phyloP scores from a whole-genome alignment of 2,329 filamentous ascomycete species.

The Dothistroma septosporum region DNA sequence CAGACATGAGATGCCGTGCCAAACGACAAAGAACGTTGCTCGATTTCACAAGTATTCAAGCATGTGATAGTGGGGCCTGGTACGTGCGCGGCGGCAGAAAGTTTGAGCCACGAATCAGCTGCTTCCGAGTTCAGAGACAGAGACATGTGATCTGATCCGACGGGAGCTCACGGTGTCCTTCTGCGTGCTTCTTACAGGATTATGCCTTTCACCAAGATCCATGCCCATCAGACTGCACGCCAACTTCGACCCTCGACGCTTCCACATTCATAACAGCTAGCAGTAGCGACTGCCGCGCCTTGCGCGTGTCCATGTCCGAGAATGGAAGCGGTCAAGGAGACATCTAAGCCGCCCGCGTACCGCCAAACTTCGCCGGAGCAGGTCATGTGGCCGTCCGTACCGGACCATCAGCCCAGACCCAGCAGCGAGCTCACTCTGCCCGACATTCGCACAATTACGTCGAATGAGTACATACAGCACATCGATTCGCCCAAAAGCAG shows the following conservation, averaged over 20 bases:
- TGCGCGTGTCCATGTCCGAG: constrained; percentile 9
- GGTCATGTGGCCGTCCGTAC: constrained; percentile 18
- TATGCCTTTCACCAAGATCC: neutral
- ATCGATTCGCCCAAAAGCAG: constrained; percentile 26
- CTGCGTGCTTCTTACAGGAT: neutral
- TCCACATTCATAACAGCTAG: constrained; percentile 22
- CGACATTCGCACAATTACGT: constrained; percentile 43
- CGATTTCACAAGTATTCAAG: no score
- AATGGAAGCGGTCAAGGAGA: constrained; percentile 35
- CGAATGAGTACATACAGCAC: constrained; percentile 35
- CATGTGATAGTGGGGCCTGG: no score
- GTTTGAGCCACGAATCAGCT: no score
- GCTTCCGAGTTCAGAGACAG: no score
- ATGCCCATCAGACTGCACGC: constrained; percentile 12
- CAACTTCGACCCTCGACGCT: constrained; percentile 16
- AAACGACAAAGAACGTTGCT: no score
- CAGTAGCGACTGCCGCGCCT: constrained; percentile 5
- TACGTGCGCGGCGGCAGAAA: no score
- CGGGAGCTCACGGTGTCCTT: no score
- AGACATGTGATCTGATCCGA: no score
- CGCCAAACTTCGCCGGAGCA: constrained; percentile 35
- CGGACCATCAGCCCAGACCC: constrained; percentile 11
- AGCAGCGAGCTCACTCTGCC: constrained; percentile 38
- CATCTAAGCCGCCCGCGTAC: constrained; percentile 39
- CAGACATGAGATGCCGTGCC: no score